Base-by-base conservation (phyloP, 306 rosid genomes). In the Gillenia trifoliata region DNA sequence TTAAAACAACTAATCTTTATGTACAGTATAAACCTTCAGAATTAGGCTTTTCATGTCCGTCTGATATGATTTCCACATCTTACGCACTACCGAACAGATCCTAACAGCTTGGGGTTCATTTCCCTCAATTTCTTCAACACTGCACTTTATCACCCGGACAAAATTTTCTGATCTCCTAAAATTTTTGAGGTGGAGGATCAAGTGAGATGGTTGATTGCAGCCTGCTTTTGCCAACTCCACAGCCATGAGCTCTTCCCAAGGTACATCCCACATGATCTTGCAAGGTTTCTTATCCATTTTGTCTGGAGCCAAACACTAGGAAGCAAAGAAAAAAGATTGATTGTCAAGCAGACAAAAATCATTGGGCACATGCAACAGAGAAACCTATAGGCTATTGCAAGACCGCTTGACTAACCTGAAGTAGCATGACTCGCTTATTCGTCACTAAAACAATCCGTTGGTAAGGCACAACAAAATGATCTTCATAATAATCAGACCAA, bases 191-290 rank as follows among this genome's bases (percentile, higher is more conserved):
- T 94, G 97, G 79, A 94, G 90, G 88, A 94, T 92, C 86, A 92
- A 85, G 84, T 88, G 89, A 64, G 99, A 88, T 59, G 99, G 95
- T 75, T 80, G 93, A 79, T 73, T 83, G 66, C 78, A 74, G 71
- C 93, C 93, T 30, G 92, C 91, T 83, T 87, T 94, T 79, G 97
- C 93, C 70, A 94, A 84, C 79, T 94, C 99, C 74, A 94, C 75
- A 52, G 99, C 87, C 95, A 94, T 86, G 79, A 94, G 86, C 81
- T 92, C 96, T 76, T 89, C 96, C 99, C 96, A 92, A 56, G 96
- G 93, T 54, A 94, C 91, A 36, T 94, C 99, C 97, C 97, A 94
- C 84, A 89, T 74, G 64, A 94, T 92, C 78, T 94, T 94, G 90
- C 92, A 90, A 66, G 97, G 92, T 85, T 89, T 94, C 80, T 86